Evolutionary conservation across 495 filamentous ascomycete genomes (phyloP).

Genomic region (Aspergillus biplanus): DNA sequence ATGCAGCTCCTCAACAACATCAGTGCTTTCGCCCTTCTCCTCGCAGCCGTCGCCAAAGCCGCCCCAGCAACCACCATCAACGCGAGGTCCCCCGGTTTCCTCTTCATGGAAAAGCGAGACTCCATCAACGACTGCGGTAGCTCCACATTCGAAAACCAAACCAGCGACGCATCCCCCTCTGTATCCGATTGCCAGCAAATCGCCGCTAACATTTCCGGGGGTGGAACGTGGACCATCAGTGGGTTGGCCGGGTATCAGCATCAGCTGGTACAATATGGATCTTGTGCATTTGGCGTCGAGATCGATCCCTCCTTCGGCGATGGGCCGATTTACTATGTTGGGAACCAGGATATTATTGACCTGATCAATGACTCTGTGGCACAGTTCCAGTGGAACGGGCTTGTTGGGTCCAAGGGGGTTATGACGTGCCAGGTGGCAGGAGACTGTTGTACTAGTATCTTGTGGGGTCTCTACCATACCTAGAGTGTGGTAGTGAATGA

Average conservation of each 20-base stretch:
- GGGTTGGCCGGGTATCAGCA: not conserved
- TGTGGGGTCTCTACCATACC: too few species aligned
- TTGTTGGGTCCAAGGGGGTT: slow-evolving; percentile 33
- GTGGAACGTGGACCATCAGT: not conserved
- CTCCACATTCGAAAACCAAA: not conserved
- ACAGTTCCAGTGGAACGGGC: slow-evolving; percentile 25
- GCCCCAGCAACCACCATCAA: too few species aligned
- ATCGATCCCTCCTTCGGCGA: slow-evolving; percentile 12
- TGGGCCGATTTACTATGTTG: slow-evolving; percentile 22
- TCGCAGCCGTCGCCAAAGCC: too few species aligned
- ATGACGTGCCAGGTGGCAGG: not conserved
- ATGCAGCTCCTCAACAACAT: too few species aligned
- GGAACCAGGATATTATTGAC: slow-evolving; percentile 34
- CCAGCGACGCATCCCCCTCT: not conserved
- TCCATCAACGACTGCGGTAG: not conserved
- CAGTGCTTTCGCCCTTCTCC: too few species aligned
- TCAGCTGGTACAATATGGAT: slow-evolving; percentile 24
- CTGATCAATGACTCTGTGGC: slow-evolving; percentile 29
- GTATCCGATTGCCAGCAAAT: not conserved
- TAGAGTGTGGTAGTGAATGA: too few species aligned
- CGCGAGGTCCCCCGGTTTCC: too few species aligned
- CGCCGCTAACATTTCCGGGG: not conserved
- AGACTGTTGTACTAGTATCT: too few species aligned
- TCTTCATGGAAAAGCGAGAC: too few species aligned
- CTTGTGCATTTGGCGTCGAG: slow-evolving; percentile 24